Percentiles rank a stretch among this genome's conserved stretches.
phyloP scores from a whole-genome alignment of 192 early-diverging fungal species.

The Irineochytrium annulatum region DNA sequence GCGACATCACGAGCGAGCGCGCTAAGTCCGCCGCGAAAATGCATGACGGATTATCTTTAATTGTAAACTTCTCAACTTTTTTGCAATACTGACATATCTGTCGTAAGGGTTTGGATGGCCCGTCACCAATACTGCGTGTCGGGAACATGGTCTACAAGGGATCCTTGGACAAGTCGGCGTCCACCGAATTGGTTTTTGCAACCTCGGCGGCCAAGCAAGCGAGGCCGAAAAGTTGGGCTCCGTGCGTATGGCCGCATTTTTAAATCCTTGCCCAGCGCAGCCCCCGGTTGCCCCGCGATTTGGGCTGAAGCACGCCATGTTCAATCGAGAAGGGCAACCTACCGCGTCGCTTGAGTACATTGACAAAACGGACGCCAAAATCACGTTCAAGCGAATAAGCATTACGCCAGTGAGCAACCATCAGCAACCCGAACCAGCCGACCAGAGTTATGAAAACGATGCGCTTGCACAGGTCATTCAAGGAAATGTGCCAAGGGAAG shows the following conservation, averaged over 20 bases:
- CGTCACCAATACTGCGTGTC: conserved; percentile 10
- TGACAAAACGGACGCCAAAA: conserved; percentile 8
- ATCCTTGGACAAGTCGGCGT: conserved; percentile 2
- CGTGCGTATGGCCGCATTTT: neutral
- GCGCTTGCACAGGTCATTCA: no score
- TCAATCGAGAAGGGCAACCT: neutral
- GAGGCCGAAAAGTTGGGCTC: neutral
- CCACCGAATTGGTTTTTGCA: conserved; percentile 20
- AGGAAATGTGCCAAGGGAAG: no score
- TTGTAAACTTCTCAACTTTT: neutral
- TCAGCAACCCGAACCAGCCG: no score
- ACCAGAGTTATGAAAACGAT: no score
- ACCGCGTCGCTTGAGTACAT: conserved; percentile 4
- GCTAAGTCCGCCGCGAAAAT: neutral
- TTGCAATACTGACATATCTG: neutral
- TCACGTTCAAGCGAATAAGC: conserved; percentile 15
- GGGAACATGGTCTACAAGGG: conserved; percentile 20
- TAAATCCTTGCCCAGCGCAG: neutral
- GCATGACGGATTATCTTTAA: conserved; percentile 16
- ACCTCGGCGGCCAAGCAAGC: conserved; percentile 8
- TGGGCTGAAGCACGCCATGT: conserved; percentile 12
- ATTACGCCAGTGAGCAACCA: no score
- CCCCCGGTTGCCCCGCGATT: conserved; percentile 2
- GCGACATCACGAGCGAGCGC: neutral
- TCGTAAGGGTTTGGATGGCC: conserved; percentile 14